Evolutionary conservation across 345 rosid genomes (phyloP), one percentile per base, ranked within the genome.

Genomic region (Aquilaria yunnanensis): DNA sequence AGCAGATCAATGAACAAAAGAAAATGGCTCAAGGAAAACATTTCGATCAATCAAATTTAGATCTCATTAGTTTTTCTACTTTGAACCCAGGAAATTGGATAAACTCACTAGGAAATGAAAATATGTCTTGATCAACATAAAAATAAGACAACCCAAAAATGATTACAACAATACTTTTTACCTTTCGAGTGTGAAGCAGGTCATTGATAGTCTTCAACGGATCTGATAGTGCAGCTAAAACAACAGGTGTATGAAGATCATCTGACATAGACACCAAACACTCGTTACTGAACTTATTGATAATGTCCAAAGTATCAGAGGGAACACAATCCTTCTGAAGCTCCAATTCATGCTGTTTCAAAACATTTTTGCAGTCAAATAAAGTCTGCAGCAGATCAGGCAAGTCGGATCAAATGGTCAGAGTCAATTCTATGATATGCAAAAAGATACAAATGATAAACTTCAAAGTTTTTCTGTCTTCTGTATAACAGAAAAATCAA

Each of bases 201-300:
- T 94, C 97, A 55, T 94, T 94, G 70, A 90, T 82, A 30, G 75
- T 75, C 66, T 90, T 94, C 71, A 94, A 67, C 11, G 95, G 95
- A 43, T 90, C 97, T 50, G 99, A 90, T 63, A 94, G 58, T 54
- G 91, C 92, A 64, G 97, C 92, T 74, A 94, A 76, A 60, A 92
- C 75, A 53, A 76, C 90, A 0, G 97, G 83, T 14, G 92, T 88
- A 65, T 67, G 95, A 65, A 94, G 92, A 85, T 94, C 96, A 90
- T 94, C 96, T 5, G 86, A 86, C 97, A 94, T 90, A 4, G 96
- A 88, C 61, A 81, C 79, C 65, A 81, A 49, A 54, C 82, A 83
- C 45, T 81, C 81, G 63, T 79, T 69, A 47, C 65, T 71, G 74
- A 94, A 86, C 68, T 78, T 79, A 47, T 62, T 72, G 58, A 86